These are phyloP conservation scores for Barnettozyma populi DNA, from an alignment of 805 yeast genomes.

Conservation along the genomic window DNA sequence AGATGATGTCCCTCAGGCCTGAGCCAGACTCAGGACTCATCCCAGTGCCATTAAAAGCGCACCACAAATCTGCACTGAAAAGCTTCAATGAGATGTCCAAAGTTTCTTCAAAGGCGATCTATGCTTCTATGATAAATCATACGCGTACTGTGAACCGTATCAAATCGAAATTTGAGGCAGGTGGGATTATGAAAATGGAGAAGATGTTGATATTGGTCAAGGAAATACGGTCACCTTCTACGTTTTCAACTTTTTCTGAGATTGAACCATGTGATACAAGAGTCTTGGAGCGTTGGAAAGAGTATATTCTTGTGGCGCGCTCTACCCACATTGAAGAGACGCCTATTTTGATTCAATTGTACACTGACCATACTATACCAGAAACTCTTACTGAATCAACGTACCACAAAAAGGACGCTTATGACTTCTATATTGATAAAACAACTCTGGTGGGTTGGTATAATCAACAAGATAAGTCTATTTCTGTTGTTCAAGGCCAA, in stretches of 20 bases:
- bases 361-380: slow-evolving; percentile 38
- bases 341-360: slow-evolving; percentile 63
- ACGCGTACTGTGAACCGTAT: slow-evolving; percentile 22
- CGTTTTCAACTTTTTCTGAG: slow-evolving; percentile 38
- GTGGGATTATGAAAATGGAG: slow-evolving; percentile 62
- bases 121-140: slow-evolving; percentile 14
- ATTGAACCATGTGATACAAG: slow-evolving; percentile 47
- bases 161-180: slow-evolving; percentile 36
- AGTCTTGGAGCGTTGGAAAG: slow-evolving; percentile 71
- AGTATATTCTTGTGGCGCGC: slow-evolving; percentile 67
- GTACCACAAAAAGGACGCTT: slow-evolving; percentile 14
- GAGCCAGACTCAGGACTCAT: slow-evolving; percentile 1
- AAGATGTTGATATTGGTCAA: slow-evolving; percentile 65
- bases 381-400: slow-evolving; percentile 9
- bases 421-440: slow-evolving; percentile 28
- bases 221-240: slow-evolving; percentile 21
- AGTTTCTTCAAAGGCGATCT: slow-evolving; percentile 15
- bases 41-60: not conserved
- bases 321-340: slow-evolving; percentile 44
- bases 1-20: slow-evolving; percentile 3
- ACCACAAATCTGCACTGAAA: not conserved
- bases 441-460: slow-evolving; percentile 45
- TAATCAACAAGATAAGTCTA: slow-evolving; percentile 64
- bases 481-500: slow-evolving; percentile 40
- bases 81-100: slow-evolving; percentile 20